Percentiles rank a stretch among this genome's conserved stretches.
Evolutionary conservation across 1,284 basidiomycete species (phyloP).

Genomic region (Porogramme epimiltina): DNA sequence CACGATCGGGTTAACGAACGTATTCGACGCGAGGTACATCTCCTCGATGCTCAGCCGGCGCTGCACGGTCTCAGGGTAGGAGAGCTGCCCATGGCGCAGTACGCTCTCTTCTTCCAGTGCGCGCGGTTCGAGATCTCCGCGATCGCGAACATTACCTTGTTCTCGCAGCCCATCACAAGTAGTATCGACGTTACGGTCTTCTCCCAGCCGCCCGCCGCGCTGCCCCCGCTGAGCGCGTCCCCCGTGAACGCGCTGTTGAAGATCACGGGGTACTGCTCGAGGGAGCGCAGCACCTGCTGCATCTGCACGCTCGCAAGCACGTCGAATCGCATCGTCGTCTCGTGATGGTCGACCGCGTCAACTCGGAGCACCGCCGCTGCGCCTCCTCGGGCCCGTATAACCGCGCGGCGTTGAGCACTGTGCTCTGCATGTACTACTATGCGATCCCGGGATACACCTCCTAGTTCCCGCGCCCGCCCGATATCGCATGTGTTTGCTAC

Average conservation of each 20-base stretch:
- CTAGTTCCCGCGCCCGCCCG: slow-evolving; percentile 72
- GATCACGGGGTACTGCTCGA: slow-evolving; percentile 55
- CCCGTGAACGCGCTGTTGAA: slow-evolving; percentile 50
- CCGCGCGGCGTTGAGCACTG: slow-evolving; percentile 42
- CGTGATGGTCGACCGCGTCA: slow-evolving; percentile 70
- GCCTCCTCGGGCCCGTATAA: slow-evolving; percentile 45
- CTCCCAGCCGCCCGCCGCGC: too few species aligned
- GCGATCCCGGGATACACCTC: slow-evolving; percentile 62
- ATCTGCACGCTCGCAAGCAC: slow-evolving; percentile 76
- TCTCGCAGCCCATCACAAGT: slow-evolving; percentile 83
- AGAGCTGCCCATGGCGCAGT: slow-evolving; percentile 44
- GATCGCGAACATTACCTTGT: slow-evolving; percentile 73
- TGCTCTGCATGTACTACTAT: slow-evolving; percentile 47
- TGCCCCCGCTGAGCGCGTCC: slow-evolving; percentile 17
- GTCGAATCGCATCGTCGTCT: slow-evolving; percentile 85
- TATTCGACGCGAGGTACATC: slow-evolving; percentile 31
- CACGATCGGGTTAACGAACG: slow-evolving; percentile 14
- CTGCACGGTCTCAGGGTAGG: slow-evolving; percentile 57
- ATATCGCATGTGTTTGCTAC: slow-evolving; percentile 79
- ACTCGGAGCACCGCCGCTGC: slow-evolving; percentile 46
- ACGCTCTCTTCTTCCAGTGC: slow-evolving; percentile 61
- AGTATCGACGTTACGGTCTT: slow-evolving; percentile 78
- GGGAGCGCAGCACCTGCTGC: slow-evolving; percentile 55
- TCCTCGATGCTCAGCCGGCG: slow-evolving; percentile 56
- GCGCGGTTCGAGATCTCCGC: slow-evolving; percentile 72